Evolutionary conservation across 1,139 yeast genomes (phyloP), one percentile per base, ranked within the genome.

Genomic region (Debaryomyces singareniensis): DNA sequence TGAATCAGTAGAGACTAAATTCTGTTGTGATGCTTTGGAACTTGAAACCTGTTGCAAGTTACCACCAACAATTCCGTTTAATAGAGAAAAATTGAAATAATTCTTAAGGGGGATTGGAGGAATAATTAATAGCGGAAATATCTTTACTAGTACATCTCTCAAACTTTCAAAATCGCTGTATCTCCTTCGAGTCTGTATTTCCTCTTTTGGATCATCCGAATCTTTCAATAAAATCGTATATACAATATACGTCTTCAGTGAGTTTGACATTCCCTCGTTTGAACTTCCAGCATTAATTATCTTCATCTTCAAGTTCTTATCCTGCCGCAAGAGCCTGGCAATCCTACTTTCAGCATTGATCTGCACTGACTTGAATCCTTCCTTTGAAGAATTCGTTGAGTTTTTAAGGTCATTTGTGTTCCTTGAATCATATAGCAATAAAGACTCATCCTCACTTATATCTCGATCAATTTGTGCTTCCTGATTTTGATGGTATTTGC

Each of bases 21-120:
- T 31, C 23, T 30, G 24, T 16, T 30, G 32, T 20, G 31, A 30
- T 9, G 35, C 31, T 25, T 37, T 40, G 11, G 21, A 30, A 23
- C 25, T 27, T 12, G 16, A 14, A 2, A 31, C 15, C 26, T 27
- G 37, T 21, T 30, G 28, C 11, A 29, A 35, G 12, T 26, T 26
- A 13, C 29, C 27, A 3, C 51, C 50, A 12, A 58, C 65, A 14
- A 64, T 38, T 1, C 62, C 66, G 35, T 61, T 63, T 30, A 66
- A 48, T 27, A 59, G 44, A 5, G 55, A 53, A 27, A 66, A 54
- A 29, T 58, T 58, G 27, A 62, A 47, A 40, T 65, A 67, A 37
- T 91, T 95, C 55, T 91, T 91, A 40, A 89, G 96, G 0, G 98
- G 98, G 22, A 93, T 86, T 0, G 97, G 96, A 2, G 98, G 98